Percentiles rank a stretch among this genome's conserved stretches.
phyloP scores from a whole-genome alignment of 169 alveolate genomes.

The Plasmodium vinckei region DNA sequence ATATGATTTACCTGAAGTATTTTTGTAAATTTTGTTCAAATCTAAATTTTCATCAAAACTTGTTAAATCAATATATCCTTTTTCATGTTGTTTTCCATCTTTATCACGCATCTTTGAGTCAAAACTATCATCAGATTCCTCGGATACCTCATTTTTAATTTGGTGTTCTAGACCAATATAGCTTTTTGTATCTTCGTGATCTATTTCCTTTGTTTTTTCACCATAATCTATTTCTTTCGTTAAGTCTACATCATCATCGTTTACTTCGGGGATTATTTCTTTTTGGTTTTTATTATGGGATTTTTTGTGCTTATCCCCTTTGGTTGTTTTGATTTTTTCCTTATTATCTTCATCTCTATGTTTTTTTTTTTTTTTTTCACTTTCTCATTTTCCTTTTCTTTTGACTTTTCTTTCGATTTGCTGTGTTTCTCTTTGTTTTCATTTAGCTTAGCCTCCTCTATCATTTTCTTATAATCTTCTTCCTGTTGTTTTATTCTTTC shows the following conservation, averaged over 20 bases:
- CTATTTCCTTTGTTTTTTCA: background rate
- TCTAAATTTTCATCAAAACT: conserved; percentile 60
- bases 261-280: background rate
- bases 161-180: background rate
- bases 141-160: background rate
- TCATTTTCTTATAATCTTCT: background rate
- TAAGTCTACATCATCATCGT: background rate
- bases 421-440: background rate
- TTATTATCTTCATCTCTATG: background rate
- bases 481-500: conserved; percentile 10
- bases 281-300: background rate
- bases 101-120: background rate
- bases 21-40: conserved; percentile 34
- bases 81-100: background rate
- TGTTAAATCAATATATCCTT: conserved; percentile 8
- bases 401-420: background rate
- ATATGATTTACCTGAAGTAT: conserved; percentile 15
- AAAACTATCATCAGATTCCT: background rate
- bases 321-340: background rate
- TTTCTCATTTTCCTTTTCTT: background rate
- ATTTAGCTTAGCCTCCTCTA: background rate
- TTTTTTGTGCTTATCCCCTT: background rate
- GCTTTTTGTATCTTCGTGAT: background rate
- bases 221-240: background rate
- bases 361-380: background rate